Conservation (phyloP, 2,329 filamentous ascomycete species). For the Cercospora zeina region DNA sequence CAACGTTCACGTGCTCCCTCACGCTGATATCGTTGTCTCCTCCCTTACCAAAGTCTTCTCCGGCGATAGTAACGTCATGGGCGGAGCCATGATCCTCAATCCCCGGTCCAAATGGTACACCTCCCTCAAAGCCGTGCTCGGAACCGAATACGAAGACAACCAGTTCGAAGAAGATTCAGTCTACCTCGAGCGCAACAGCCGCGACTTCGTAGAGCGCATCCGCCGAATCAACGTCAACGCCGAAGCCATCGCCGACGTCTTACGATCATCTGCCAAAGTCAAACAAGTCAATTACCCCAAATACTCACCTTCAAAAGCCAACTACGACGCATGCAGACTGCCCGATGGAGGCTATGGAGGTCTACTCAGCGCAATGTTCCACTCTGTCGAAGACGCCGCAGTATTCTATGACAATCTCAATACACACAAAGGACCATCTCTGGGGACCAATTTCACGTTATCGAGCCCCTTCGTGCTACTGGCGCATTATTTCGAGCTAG, state of each 20-base stretch:
- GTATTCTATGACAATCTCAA: conserved; percentile 83
- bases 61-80: conserved; percentile 98
- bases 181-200: conserved; percentile 93
- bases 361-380: conserved; percentile 80
- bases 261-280: conserved; percentile 64
- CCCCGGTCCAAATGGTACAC: conserved; percentile 69
- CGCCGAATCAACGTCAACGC: conserved; percentile 83
- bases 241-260: conserved; percentile 74
- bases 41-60: conserved; percentile 97
- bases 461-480: conserved; percentile 82
- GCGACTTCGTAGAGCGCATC: conserved; percentile 82
- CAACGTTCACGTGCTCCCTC: conserved; percentile 88
- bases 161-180: conserved; percentile 94
- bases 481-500: conserved; percentile 85
- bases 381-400: conserved; percentile 67
- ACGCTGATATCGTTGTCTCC: conserved; percentile 88
- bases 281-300: conserved; percentile 87
- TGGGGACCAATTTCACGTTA: conserved; percentile 96
- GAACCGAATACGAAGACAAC: conserved; percentile 74
- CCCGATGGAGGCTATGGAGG: conserved; percentile 77
- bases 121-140: conserved; percentile 65
- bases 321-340: conserved; percentile 78
- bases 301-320: conserved; percentile 64
- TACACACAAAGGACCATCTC: conserved; percentile 87
- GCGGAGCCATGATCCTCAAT: conserved; percentile 68